Base-by-base conservation (phyloP, 2,329 filamentous ascomycete species). In the Aspergillus vadensis region DNA sequence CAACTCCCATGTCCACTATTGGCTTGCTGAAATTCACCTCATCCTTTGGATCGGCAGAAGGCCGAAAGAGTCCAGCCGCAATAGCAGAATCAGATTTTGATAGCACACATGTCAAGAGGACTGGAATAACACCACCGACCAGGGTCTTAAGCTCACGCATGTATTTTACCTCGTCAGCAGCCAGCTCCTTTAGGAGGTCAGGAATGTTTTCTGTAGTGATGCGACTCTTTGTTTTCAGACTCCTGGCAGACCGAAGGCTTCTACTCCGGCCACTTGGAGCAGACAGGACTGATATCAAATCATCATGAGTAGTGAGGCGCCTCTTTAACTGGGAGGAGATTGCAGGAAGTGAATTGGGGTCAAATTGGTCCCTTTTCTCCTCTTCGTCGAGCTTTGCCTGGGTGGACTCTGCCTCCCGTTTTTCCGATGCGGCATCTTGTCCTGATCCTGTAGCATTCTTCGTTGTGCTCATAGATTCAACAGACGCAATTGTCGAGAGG, bases 101-200 rank as follows among this genome's bases (percentile, higher is more conserved):
- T 12, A 97, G 84, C 8, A 96, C 91, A 65, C 92, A 91, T 9
- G 89, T 91, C 55, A 99, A 80, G 2, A 99, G 83, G 2, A 98
- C 94, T 0, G 95, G 95, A 58, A 99, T 91, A 21, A 99, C 94
- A 58, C 95, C 95, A 69, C 97, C 93, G 7, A 98, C 93, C 32
- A 99, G 79, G 0, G 95, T 97, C 72, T 92, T 92, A 32, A 99
- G 83, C 76, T 99, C 95, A 57, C 93, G 86, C 77, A 90, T 89
- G 72, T 98, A 99, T 67, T 95, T 90, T 48, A 85, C 81, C 76
- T 99, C 95, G 68, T 98, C 95, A 5, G 89, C 85, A 10, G 86
- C 82, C 64, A 99, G 87, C 71, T 97, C 92, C 55, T 84, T 83
- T 74, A 98, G 84, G 19, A 98, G 80, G 64, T 94, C 92, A 21